Base-by-base conservation (phyloP, 2,329 filamentous ascomycete species). In the Pochonia chlamydosporia region DNA sequence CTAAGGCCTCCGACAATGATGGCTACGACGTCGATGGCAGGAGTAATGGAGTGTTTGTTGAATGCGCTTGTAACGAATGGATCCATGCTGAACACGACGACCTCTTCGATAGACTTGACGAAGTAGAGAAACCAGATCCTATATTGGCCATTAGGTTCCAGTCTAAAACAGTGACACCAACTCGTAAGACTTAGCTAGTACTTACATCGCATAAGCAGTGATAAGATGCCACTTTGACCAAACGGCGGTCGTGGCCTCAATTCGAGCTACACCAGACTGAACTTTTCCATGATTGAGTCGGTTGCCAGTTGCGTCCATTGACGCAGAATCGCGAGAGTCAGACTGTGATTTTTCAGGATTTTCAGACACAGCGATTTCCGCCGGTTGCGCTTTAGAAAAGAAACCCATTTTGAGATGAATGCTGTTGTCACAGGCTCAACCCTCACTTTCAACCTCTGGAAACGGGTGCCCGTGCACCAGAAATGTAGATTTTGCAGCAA, bases 1-100 rank as follows among this genome's bases (percentile, higher is more conserved):
- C 77, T 72, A n/a, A 84, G 72, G 33, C 80, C 83, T 57, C 69
- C 67, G 40, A 84, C 75, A 28, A 79, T 64, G 50, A 65, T 71
- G 9, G 78, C 66, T 16, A 84, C 69, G 50, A 84, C 76, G 41
- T 67, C 65, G 14, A 78, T 75, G 3, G 77, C 71, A 2, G 75
- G 68, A 2, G 76, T 68, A 24, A 82, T 64, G 1, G 77, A 79
- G 56, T 82, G 79, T n/a, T 63, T 56, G 14, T 63, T 51, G 54
- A 81, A 83, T 35, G 59, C 59, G 54, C 72, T 74, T 26, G 75
- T 78, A 31, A 76, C 70, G 52, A 70, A 78, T 20, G 73, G 69
- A 3, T 61, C 65, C 36, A 79, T 53, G 47, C 65, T 69, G 42
- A 57, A 55, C 11, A 67, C 60, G 44, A 70, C 61, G 33, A 63